phyloP scores from a whole-genome alignment of 129 eudicot genomes.

The Scalesia atractyloides region DNA sequence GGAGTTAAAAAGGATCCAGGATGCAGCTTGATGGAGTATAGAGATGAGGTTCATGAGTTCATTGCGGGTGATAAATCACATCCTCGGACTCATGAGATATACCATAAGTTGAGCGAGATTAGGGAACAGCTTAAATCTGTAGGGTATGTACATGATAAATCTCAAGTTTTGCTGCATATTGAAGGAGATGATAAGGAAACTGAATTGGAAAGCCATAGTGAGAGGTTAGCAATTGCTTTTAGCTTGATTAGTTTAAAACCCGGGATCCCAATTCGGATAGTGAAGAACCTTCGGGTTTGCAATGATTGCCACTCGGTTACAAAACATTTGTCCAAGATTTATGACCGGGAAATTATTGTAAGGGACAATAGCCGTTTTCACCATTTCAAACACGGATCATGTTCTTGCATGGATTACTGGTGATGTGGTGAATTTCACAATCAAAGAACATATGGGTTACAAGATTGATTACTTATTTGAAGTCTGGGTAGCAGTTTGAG shows the following conservation, averaged over 20 bases:
- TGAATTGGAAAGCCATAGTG: constrained; percentile 74
- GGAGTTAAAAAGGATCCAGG: constrained; percentile 50
- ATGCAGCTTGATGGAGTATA: constrained; percentile 44
- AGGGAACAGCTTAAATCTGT: constrained; percentile 34
- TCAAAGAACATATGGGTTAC: not conserved
- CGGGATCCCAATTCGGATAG: constrained; percentile 54
- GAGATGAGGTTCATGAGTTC: constrained; percentile 45
- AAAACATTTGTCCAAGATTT: constrained; percentile 63
- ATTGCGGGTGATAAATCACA: constrained; percentile 56
- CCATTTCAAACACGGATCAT: constrained; percentile 63
- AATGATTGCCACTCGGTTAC: constrained; percentile 80
- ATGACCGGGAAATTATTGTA: constrained; percentile 68
- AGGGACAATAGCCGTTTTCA: constrained; percentile 80
- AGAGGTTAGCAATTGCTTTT: constrained; percentile 82
- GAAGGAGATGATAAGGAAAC: constrained; percentile 44
- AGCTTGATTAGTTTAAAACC: constrained; percentile 52
- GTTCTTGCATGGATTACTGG: constrained; percentile 89
- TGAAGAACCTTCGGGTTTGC: constrained; percentile 80
- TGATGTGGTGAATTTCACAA: constrained; percentile 21
- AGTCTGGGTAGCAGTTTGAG: constrained; percentile 4
- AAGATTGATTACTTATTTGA: constrained; percentile 9
- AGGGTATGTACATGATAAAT: constrained; percentile 40
- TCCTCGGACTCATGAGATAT: constrained; percentile 37
- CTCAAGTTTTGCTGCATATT: constrained; percentile 45
- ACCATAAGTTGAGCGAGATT: constrained; percentile 39